phyloP scores from a whole-genome alignment of 1,139 yeast species.

The Yamadazyma oceani region DNA sequence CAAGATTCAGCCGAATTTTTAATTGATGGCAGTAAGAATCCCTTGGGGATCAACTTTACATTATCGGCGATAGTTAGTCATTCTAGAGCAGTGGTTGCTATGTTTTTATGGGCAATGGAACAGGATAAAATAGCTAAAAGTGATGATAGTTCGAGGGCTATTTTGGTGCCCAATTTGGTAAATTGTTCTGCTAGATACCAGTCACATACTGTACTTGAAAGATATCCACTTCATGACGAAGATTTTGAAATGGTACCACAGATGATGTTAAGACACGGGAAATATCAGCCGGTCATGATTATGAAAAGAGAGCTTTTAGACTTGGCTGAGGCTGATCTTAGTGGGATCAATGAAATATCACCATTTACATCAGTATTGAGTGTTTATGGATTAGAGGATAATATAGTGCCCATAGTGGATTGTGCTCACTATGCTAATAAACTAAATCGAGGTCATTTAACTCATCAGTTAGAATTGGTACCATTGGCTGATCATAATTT shows the following conservation, averaged over 20 bases:
- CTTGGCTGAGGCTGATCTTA: constrained; percentile 53
- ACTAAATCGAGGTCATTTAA: constrained; percentile 49
- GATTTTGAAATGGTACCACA: constrained; percentile 27
- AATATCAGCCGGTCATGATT: constrained; percentile 35
- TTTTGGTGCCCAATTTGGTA: constrained; percentile 60
- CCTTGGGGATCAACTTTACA: constrained; percentile 39
- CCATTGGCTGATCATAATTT: constrained; percentile 80
- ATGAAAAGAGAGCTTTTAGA: constrained; percentile 55
- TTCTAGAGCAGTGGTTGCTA: constrained; percentile 79
- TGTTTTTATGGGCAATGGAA: constrained; percentile 66
- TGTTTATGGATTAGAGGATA: constrained; percentile 70
- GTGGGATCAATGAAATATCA: constrained; percentile 41
- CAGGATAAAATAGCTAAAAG: constrained; percentile 35
- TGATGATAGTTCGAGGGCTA: constrained; percentile 24
- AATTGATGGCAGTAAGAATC: constrained; percentile 31
- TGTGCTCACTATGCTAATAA: constrained; percentile 57
- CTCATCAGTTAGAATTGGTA: constrained; percentile 59
- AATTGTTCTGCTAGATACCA: constrained; percentile 71
- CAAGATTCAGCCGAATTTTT: constrained; percentile 52
- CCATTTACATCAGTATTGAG: constrained; percentile 56
- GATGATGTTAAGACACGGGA: constrained; percentile 50
- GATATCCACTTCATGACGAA: constrained; percentile 25
- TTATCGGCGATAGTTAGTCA: constrained; percentile 67
- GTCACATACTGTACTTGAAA: constrained; percentile 35
- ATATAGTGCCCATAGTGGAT: constrained; percentile 64